Evolutionary conservation across 1,139 yeast genomes (phyloP).

Genomic region (Lizanozyma gosingica): DNA sequence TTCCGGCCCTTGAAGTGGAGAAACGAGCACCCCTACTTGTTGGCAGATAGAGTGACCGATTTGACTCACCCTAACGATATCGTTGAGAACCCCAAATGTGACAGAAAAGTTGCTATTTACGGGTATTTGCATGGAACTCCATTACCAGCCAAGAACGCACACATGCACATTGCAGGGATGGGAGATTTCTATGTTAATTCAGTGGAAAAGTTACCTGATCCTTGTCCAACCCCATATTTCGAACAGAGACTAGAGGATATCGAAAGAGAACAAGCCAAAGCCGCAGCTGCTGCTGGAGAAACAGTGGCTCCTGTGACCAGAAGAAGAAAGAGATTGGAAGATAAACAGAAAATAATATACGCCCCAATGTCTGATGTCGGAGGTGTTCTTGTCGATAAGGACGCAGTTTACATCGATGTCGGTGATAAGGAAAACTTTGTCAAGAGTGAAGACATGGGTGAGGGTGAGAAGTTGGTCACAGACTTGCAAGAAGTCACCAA

Average conservation of each 20-base stretch:
- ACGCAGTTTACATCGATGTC: conserved; percentile 92
- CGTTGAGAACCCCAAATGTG: conserved; percentile 72
- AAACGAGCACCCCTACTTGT: conserved; percentile 90
- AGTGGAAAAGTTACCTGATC: conserved; percentile 90
- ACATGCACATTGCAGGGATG: conserved; percentile 90
- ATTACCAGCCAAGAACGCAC: conserved; percentile 59
- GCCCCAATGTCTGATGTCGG: conserved; percentile 99
- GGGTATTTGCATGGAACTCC: conserved; percentile 97
- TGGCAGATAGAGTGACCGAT: conserved; percentile 92
- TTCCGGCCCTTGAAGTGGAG: conserved; percentile 98
- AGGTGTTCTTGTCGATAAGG: conserved; percentile 93
- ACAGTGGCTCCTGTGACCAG: conserved; percentile 41
- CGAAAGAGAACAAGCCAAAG: conserved; percentile 61
- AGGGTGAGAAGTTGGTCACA: conserved; percentile 76
- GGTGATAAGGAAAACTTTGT: conserved; percentile 52
- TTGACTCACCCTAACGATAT: conserved; percentile 84
- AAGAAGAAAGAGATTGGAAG: conserved; percentile 87
- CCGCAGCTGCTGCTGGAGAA: conserved; percentile 53
- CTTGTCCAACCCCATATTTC: conserved; percentile 94
- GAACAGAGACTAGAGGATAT: conserved; percentile 78
- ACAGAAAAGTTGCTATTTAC: conserved; percentile 82
- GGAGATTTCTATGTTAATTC: conserved; percentile 76
- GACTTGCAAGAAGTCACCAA: conserved; percentile 64
- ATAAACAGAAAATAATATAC: conserved; percentile 85
- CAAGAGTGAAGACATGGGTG: conserved; percentile 67